Evolutionary conservation across 306 rosid species (phyloP), one percentile per base, ranked within the genome.

Genomic region (Astragalus membranaceus): DNA sequence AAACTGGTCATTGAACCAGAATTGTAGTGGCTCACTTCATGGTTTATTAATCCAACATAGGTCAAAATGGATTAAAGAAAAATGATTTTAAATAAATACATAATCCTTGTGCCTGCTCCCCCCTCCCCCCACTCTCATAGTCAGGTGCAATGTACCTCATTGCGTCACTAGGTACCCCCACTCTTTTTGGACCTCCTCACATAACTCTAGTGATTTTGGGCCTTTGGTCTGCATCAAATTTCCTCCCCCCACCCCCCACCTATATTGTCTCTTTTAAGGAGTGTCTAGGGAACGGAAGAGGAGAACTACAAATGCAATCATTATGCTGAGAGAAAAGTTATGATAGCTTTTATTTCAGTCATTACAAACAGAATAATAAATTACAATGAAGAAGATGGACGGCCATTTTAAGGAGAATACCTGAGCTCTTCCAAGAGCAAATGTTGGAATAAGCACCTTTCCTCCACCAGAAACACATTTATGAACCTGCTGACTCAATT

Each of bases 401-500:
- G 35, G 26, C n/a, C 5, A 78, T 68, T 36, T 50, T 71, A 4
- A 60, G 60, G 23, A 67, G 35, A 94, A 87, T 78, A 90, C 98
- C 98, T 93, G 97, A 20, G 23, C 23, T 20, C 23, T 20, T 20
- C 23, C 23, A 20, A 20, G 23, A 20, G 23, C 23, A 20, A 20
- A 20, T 20, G 1, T 2, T 20, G 23, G 23, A 20, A 20, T 20
- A 20, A 20, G 23, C 23, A 20, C 23, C 23, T 20, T 20, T 20
- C 23, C 23, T 20, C 23, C 23, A 20, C 23, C 2, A 20, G 23
- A 20, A 20, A 20, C 23, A 20, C 23, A 20, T 20, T 20, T 20
- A 20, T 20, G 23, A 71, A 62, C 98, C 98, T 93, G 97, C 98
- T 93, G 65, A 39, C 74, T 32, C 68, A 79, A 54, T 60, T 44